Conservation (phyloP, 1,284 basidiomycete species). For the Cerrena zonata region DNA sequence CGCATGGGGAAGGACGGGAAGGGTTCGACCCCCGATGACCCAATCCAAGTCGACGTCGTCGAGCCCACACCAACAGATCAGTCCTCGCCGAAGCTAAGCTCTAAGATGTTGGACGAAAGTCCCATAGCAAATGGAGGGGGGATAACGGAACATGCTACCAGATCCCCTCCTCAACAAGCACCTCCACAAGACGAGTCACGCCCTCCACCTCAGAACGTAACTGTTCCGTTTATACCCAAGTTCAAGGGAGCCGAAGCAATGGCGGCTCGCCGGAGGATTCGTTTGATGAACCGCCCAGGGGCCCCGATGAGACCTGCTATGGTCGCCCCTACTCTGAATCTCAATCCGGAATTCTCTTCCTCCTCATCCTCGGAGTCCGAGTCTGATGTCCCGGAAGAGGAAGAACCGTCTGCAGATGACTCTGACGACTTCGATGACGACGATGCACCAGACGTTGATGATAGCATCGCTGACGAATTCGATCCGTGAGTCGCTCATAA, state of each 20-base stretch:
- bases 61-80: constrained; percentile 15
- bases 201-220: constrained; percentile 10
- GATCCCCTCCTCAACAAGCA: constrained; percentile 6
- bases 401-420: constrained; percentile 38
- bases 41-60: constrained; percentile 18
- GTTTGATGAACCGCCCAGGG: constrained; percentile 40
- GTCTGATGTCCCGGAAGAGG: constrained; percentile 42
- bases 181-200: constrained; percentile 1
- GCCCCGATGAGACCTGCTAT: constrained; percentile 14
- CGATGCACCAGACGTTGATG: constrained; percentile 40
- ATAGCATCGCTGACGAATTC: constrained; percentile 60
- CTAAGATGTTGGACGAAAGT: background rate
- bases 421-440: constrained; percentile 41
- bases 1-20: constrained; percentile 14
- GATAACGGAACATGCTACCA: no score
- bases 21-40: constrained; percentile 13
- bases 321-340: constrained; percentile 17
- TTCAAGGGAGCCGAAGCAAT: constrained; percentile 75
- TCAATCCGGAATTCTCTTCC: constrained; percentile 50
- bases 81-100: constrained; percentile 6
- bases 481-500: constrained; percentile 55
- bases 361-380: constrained; percentile 26
- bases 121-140: background rate
- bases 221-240: constrained; percentile 56
- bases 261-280: constrained; percentile 59